Evolutionary conservation across 106 monocot genomes (phyloP).

Genomic region (Allium cepa): DNA sequence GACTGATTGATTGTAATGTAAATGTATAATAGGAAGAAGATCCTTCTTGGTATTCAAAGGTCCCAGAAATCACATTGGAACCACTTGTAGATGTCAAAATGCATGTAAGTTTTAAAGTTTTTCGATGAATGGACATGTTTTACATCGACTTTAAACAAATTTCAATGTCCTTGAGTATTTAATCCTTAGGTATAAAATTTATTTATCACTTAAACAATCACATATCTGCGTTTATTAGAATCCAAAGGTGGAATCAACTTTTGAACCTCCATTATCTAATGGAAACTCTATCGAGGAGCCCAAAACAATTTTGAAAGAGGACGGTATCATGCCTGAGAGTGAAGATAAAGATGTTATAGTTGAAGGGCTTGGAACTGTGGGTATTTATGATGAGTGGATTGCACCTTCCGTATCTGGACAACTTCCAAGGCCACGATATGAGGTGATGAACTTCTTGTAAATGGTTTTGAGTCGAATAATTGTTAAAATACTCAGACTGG

Average conservation of each 20-base stretch:
- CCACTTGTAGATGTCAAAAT: constrained; percentile 53
- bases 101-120: constrained; percentile 32
- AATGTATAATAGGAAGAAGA: constrained; percentile 76
- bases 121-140: no score
- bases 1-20: constrained; percentile 16
- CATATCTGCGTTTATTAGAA: constrained; percentile 26
- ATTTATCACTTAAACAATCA: no score
- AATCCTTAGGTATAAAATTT: no score
- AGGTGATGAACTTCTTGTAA: constrained; percentile 35
- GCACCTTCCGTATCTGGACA: constrained; percentile 75
- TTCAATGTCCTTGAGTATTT: not conserved
- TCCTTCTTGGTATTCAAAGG: constrained; percentile 88
- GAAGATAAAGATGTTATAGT: constrained; percentile 73
- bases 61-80: constrained; percentile 45
- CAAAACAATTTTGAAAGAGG: constrained; percentile 66
- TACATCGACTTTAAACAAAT: not conserved
- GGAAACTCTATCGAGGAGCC: constrained; percentile 40
- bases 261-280: constrained; percentile 22
- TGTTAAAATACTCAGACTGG: not conserved
- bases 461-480: not conserved
- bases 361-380: constrained; percentile 71
- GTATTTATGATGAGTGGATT: constrained; percentile 83
- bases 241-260: constrained; percentile 25
- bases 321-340: constrained; percentile 55
- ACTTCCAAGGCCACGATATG: constrained; percentile 71